Conservation (phyloP, 805 yeast species). For the Soucietia sequanensis region DNA sequence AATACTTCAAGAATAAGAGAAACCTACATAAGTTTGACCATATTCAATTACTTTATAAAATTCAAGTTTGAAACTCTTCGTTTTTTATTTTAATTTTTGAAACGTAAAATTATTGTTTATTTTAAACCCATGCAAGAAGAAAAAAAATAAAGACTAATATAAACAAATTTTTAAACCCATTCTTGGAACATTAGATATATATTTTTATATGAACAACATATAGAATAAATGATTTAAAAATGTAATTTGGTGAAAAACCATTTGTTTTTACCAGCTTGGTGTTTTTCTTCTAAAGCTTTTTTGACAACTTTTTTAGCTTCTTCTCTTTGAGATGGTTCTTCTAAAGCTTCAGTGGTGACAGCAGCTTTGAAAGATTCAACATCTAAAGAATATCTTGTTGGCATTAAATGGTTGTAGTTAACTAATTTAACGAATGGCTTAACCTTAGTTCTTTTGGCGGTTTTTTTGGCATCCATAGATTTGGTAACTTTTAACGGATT, state of each 20-base stretch:
- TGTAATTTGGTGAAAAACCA: slow-evolving; percentile 99
- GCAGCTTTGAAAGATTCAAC: slow-evolving; percentile 92
- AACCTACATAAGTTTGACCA: no score
- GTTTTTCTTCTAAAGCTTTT: slow-evolving; percentile 99
- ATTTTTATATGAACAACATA: no score
- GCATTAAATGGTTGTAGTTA: slow-evolving; percentile 99
- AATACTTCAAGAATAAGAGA: no score
- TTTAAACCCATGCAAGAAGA: slow-evolving; percentile 26
- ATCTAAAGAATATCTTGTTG: slow-evolving; percentile 98
- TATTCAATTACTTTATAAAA: no score
- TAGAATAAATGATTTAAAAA: slow-evolving; percentile 61
- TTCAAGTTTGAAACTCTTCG: no score
- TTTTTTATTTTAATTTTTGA: slow-evolving; percentile 2
- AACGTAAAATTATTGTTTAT: slow-evolving; percentile 25
- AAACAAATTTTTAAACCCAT: slow-evolving; percentile 19
- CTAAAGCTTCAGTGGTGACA: slow-evolving; percentile 89
- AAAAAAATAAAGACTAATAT: slow-evolving; percentile 18
- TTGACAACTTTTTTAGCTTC: slow-evolving; percentile 99
- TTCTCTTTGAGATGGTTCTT: slow-evolving; percentile 97
- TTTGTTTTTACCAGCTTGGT: slow-evolving; percentile 99
- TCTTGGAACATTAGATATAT: no score
- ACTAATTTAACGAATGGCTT: slow-evolving; percentile 99
- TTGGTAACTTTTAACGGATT: slow-evolving; percentile 96
- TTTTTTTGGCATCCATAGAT: slow-evolving; percentile 92
- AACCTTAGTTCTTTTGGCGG: slow-evolving; percentile 95